A percentile compares a stretch with the other conserved stretches of the same genome.
phyloP scores from a whole-genome alignment of 2,329 filamentous ascomycete genomes.

The Fusarium foetens region DNA sequence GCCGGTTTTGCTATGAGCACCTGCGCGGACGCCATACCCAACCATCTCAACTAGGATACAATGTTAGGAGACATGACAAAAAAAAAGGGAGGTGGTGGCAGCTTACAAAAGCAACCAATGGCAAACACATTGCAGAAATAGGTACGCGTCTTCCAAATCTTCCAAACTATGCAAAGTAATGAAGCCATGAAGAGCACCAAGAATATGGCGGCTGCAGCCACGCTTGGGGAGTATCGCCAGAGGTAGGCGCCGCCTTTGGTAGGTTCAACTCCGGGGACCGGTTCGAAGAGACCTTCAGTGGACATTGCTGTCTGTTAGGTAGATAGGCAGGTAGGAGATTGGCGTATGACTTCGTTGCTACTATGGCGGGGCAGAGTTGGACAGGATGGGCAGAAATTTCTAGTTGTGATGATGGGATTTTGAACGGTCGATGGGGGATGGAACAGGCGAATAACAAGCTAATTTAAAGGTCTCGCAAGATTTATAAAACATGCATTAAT shows the following conservation, averaged over 20 bases:
- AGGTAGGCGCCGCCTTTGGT: not conserved
- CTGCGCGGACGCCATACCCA: not conserved
- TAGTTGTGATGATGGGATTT: too few species aligned
- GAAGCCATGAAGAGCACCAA: not conserved
- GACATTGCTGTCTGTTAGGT: not conserved
- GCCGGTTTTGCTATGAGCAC: not conserved
- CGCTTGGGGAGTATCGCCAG: not conserved
- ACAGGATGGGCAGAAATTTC: too few species aligned
- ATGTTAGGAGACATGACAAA: not conserved
- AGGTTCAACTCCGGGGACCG: not conserved
- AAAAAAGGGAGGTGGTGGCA: not conserved
- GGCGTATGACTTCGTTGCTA: not conserved
- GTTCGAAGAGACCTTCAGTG: not conserved
- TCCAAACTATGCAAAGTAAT: not conserved
- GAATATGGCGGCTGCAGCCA: not conserved
- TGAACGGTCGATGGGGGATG: too few species aligned
- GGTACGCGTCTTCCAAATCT: not conserved
- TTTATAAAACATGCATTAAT: too few species aligned
- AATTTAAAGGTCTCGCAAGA: too few species aligned
- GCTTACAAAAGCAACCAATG: not conserved
- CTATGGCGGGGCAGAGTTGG: not conserved
- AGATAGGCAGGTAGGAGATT: not conserved
- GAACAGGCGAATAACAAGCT: too few species aligned
- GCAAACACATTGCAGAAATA: not conserved
- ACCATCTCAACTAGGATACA: not conserved